Conservation (phyloP, 352 stramenopile species). For the Globisporangium lucens region DNA sequence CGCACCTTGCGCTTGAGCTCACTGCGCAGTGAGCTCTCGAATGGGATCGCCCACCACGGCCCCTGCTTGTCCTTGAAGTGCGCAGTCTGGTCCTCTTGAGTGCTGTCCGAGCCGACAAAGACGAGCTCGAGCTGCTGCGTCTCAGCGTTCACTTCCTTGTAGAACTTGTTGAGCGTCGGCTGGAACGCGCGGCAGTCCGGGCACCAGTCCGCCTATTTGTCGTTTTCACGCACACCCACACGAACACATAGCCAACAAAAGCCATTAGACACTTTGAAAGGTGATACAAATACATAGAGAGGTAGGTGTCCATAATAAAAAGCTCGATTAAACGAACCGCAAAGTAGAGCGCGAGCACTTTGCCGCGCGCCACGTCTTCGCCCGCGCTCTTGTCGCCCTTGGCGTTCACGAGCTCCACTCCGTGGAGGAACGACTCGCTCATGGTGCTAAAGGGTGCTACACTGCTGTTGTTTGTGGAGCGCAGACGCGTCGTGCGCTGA, state of each 20-base stretch:
- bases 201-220: slow-evolving; percentile 73
- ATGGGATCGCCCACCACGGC: slow-evolving; percentile 74
- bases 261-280: background rate
- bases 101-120: slow-evolving; percentile 74
- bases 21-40: slow-evolving; percentile 51
- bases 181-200: slow-evolving; percentile 80
- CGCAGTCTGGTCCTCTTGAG: slow-evolving; percentile 45
- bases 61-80: slow-evolving; percentile 77
- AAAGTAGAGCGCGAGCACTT: slow-evolving; percentile 77
- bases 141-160: slow-evolving; percentile 42
- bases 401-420: slow-evolving; percentile 54
- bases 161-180: slow-evolving; percentile 72
- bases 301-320: background rate
- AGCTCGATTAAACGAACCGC: slow-evolving; percentile 27
- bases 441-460: slow-evolving; percentile 19
- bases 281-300: background rate
- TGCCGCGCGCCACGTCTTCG: slow-evolving; percentile 43
- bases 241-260: background rate
- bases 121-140: slow-evolving; percentile 59
- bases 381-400: slow-evolving; percentile 40
- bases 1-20: slow-evolving; percentile 75
- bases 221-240: background rate
- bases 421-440: slow-evolving; percentile 44
- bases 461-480: background rate
- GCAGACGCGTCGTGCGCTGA: background rate